Conservation (phyloP, 352 stramenopile species). For the Pythium brachiatum region DNA sequence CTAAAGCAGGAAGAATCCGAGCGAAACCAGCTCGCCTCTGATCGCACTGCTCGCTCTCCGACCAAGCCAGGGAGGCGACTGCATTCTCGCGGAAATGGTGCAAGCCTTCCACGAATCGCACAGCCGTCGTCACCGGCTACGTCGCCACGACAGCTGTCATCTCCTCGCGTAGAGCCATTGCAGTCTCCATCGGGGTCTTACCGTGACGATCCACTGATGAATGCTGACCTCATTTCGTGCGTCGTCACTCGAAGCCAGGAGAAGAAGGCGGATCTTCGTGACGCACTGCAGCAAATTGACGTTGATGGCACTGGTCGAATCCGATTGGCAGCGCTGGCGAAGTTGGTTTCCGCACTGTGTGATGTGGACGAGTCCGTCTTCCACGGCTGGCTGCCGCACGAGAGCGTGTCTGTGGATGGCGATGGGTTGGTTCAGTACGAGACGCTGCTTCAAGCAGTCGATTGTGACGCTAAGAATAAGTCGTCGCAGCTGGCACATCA, state of each 20-base stretch:
- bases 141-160: not conserved
- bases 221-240: conserved; percentile 3
- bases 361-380: conserved; percentile 10
- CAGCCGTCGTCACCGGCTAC: not conserved
- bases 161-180: not conserved
- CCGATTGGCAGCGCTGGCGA: conserved; percentile 6
- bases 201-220: not conserved
- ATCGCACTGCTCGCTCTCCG: conserved; percentile 20
- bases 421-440: conserved; percentile 17
- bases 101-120: conserved; percentile 7
- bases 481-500: not conserved
- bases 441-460: conserved; percentile 15
- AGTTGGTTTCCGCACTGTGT: conserved; percentile 12
- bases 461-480: conserved; percentile 1
- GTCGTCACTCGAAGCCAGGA: conserved; percentile 11
- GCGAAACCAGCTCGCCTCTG: conserved; percentile 27
- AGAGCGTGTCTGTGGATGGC: not conserved
- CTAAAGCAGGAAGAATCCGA: conserved; percentile 26
- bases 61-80: conserved; percentile 13
- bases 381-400: conserved; percentile 7
- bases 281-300: conserved; percentile 14
- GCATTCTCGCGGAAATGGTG: conserved; percentile 7
- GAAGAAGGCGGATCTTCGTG: conserved; percentile 19
- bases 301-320: conserved; percentile 5
- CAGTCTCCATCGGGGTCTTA: not conserved